phyloP scores from a whole-genome alignment of 1,139 yeast genomes.

The Saccharomyces uvarum region DNA sequence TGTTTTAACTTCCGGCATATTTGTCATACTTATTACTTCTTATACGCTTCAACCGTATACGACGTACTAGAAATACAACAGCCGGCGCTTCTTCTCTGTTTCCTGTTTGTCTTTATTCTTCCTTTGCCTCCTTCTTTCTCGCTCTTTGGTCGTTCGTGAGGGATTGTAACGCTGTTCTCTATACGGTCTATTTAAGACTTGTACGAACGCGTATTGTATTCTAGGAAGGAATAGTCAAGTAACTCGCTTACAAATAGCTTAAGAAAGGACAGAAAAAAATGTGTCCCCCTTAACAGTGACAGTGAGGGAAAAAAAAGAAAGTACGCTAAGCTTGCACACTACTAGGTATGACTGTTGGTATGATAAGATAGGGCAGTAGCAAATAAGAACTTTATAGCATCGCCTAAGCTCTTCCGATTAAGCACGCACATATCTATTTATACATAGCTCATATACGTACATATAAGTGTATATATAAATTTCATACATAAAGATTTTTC shows the following conservation, averaged over 20 bases:
- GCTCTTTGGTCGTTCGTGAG: neutral
- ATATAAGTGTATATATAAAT: neutral
- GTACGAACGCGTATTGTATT: neutral
- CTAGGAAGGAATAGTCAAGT: neutral
- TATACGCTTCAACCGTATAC: neutral
- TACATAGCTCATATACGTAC: neutral
- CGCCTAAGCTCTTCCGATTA: neutral
- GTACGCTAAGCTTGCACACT: neutral
- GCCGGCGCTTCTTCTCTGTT: neutral
- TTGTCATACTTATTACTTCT: neutral
- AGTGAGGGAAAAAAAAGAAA: neutral
- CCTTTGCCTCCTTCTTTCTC: neutral
- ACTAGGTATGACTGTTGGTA: neutral
- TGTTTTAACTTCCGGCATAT: neutral
- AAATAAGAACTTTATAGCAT: neutral
- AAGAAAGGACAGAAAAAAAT: neutral
- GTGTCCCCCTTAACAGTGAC: neutral
- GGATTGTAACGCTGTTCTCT: neutral
- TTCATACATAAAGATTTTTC: neutral
- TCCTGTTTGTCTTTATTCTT: neutral
- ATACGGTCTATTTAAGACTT: neutral
- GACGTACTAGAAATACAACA: neutral
- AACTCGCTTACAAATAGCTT: neutral
- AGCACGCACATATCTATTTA: neutral
- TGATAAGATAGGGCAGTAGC: neutral